Evolutionary conservation across 805 yeast genomes (phyloP).

Genomic region (Candida piceae): DNA sequence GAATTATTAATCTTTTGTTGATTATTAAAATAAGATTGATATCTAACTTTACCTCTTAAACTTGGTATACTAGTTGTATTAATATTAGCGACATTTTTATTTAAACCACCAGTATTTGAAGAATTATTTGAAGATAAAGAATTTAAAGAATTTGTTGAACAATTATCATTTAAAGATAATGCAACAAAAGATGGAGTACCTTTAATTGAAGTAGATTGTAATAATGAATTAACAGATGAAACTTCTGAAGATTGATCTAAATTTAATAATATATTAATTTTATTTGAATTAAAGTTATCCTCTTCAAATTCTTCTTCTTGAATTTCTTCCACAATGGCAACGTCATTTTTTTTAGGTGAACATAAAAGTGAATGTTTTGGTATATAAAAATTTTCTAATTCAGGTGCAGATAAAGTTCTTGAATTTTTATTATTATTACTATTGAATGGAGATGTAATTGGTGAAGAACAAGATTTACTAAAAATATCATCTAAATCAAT

Average conservation of each 20-base stretch:
- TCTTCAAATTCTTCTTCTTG: conserved; percentile 24
- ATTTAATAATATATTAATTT: too few relatives aligned
- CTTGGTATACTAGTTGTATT: conserved; percentile 22
- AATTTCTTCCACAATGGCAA: conserved; percentile 27
- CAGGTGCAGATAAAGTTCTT: conserved; percentile 18
- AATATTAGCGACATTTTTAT: conserved; percentile 11
- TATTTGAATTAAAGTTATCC: too few relatives aligned
- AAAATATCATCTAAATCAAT: conserved; percentile 31
- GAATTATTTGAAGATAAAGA: conserved; percentile 21
- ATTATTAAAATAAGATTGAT: conserved; percentile 28
- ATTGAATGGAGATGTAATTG: conserved; percentile 2
- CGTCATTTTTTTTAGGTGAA: conserved; percentile 29
- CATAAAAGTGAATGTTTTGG: conserved; percentile 28
- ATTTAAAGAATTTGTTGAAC: conserved; percentile 24
- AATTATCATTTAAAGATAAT: conserved; percentile 16
- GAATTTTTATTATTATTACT: conserved; percentile 8
- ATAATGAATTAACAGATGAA: conserved; percentile 17
- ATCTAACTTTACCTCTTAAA: conserved; percentile 27
- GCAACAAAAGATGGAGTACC: conserved; percentile 16
- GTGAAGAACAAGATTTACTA: conserved; percentile 8
- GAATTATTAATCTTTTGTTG: conserved; percentile 20
- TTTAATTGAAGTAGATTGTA: conserved; percentile 9
- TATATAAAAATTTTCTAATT: conserved; percentile 13
- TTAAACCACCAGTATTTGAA: too few relatives aligned
- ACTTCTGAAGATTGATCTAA: conserved; percentile 18